phyloP scores from a whole-genome alignment of 164 flowering plant genomes.

The Umbellularia californica region DNA sequence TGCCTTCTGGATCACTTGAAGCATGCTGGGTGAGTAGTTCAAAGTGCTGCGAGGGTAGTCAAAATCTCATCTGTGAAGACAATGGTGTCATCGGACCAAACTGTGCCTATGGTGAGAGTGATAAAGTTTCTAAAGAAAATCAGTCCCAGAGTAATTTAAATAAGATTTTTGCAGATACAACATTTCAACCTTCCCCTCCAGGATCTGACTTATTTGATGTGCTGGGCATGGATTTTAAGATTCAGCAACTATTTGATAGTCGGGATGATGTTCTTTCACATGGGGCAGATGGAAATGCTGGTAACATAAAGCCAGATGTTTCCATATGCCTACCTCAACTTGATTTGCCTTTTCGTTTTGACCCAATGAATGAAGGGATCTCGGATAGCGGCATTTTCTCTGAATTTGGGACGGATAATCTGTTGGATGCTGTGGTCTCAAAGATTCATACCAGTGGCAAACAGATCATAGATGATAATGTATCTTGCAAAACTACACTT shows the following conservation, averaged over 20 bases:
- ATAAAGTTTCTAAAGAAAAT: not conserved
- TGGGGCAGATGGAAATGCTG: constrained; percentile 10
- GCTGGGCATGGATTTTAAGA: constrained; percentile 54
- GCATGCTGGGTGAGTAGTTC: constrained; percentile 13
- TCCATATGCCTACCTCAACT: constrained; percentile 21
- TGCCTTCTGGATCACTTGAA: constrained; percentile 17
- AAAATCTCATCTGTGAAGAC: constrained; percentile 16
- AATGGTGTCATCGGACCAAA: not conserved
- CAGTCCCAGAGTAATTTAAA: not conserved
- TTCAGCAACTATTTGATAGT: constrained; percentile 26
- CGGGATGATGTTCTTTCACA: constrained; percentile 20
- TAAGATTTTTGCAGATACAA: constrained; percentile 8
- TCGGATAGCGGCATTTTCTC: constrained; percentile 47
- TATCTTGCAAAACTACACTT: constrained; percentile 44
- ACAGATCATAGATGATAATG: constrained; percentile 49
- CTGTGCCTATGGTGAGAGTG: not conserved
- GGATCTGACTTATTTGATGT: constrained; percentile 75
- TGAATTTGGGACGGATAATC: constrained; percentile 43
- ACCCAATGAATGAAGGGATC: constrained; percentile 31
- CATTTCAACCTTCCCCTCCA: constrained; percentile 10
- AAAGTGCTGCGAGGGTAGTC: constrained; percentile 11
- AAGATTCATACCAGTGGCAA: constrained; percentile 37
- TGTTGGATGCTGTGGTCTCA: constrained; percentile 88
- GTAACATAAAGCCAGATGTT: constrained; percentile 18
- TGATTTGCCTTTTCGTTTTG: constrained; percentile 14